Conservation (phyloP, 23 red algal species). For the Gracilaria caudata region DNA sequence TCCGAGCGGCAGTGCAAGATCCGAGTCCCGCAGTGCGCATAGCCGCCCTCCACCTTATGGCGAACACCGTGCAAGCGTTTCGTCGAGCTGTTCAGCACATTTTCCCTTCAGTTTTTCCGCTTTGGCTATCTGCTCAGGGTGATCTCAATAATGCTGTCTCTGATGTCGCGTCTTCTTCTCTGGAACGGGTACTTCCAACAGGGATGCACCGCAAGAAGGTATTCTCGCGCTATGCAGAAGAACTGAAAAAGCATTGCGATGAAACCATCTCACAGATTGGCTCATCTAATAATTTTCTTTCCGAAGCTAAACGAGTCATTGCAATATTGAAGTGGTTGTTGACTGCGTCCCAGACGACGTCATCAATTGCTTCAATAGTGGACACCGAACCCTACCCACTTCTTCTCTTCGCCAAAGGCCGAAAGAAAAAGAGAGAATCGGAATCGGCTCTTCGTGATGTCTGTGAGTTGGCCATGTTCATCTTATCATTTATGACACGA, state of each 20-base stretch:
- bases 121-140: constrained; percentile 55
- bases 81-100: constrained; percentile 42
- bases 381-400: constrained; percentile 31
- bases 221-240: constrained; percentile 33
- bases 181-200: constrained; percentile 38
- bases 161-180: constrained; percentile 8
- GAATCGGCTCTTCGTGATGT: constrained; percentile 27
- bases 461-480: constrained; percentile 30
- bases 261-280: constrained; percentile 2
- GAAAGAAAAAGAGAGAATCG: constrained; percentile 21
- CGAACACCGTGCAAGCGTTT: constrained; percentile 32
- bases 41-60: constrained; percentile 44
- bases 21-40: constrained; percentile 25
- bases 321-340: constrained; percentile 47
- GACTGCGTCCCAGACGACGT: not conserved
- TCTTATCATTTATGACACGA: constrained; percentile 23
- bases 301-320: constrained; percentile 47
- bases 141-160: constrained; percentile 30
- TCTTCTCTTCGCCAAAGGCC: constrained; percentile 37
- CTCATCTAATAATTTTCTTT: constrained; percentile 23
- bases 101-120: constrained; percentile 37
- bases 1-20: constrained; percentile 23
- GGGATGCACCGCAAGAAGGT: constrained; percentile 25
- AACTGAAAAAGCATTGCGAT: constrained; percentile 13
- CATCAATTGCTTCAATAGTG: constrained; percentile 30